Conservation (phyloP, 2,329 filamentous ascomycete species). For the Chaetomium olivaceum region DNA sequence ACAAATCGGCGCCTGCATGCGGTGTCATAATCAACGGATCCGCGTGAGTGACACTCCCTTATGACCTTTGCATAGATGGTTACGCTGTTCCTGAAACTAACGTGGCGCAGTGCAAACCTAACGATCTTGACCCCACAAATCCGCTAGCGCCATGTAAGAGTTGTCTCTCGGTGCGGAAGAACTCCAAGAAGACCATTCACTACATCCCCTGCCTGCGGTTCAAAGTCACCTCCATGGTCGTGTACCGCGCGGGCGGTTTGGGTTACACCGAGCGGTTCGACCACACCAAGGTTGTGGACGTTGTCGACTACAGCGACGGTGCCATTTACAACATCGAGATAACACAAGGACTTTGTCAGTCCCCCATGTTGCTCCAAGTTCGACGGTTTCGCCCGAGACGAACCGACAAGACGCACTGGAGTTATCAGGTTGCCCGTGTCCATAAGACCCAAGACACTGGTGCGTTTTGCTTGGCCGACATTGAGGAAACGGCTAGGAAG, state of each 20-base stretch:
- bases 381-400: slow-evolving; percentile 43
- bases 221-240: slow-evolving; percentile 44
- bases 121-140: slow-evolving; percentile 33
- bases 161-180: slow-evolving; percentile 42
- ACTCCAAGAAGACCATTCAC: slow-evolving; percentile 51
- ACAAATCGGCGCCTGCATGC: slow-evolving; percentile 44
- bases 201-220: slow-evolving; percentile 46
- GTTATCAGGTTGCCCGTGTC: slow-evolving; percentile 37
- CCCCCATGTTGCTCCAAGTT: slow-evolving; percentile 44
- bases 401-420: slow-evolving; percentile 43
- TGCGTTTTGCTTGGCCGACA: slow-evolving; percentile 45
- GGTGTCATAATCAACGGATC: slow-evolving; percentile 48
- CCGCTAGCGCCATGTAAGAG: slow-evolving; percentile 40
- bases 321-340: slow-evolving; percentile 41
- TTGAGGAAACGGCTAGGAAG: slow-evolving; percentile 38
- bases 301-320: slow-evolving; percentile 39
- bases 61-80: no score
- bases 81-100: slow-evolving; percentile 12
- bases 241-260: slow-evolving; percentile 48
- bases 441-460: slow-evolving; percentile 36
- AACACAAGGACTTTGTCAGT: slow-evolving; percentile 41
- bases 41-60: slow-evolving; percentile 39
- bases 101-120: slow-evolving; percentile 41
- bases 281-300: slow-evolving; percentile 44
- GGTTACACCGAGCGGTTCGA: slow-evolving; percentile 47